These are phyloP conservation scores for Nephromyces sp. DNA, from an alignment of 169 alveolate species.

Conservation along the genomic window DNA sequence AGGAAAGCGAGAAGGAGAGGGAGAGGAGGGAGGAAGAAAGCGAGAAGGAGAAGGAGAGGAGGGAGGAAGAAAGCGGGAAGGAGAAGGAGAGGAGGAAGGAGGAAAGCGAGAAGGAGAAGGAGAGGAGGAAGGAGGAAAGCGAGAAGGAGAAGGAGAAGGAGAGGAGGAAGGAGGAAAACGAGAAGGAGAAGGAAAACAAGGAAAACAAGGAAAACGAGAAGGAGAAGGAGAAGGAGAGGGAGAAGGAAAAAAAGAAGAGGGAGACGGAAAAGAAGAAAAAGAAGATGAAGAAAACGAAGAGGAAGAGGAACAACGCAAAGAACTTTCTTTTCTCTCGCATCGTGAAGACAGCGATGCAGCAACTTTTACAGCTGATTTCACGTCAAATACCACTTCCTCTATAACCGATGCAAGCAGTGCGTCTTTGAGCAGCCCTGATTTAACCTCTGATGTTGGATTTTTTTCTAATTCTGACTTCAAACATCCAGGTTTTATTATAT, in stretches of 20 bases:
- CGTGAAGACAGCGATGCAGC: no score
- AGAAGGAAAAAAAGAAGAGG: neutral
- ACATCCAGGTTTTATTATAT: no score
- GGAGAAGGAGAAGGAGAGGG: slow-evolving; percentile 1
- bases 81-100: slow-evolving; percentile 9
- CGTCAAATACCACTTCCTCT: no score
- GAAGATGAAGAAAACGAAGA: neutral
- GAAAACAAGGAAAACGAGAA: neutral
- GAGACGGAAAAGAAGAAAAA: slow-evolving; percentile 1
- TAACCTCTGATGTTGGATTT: no score
- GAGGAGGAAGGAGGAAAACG: neutral
- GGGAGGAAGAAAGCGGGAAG: neutral
- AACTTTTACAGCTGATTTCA: no score
- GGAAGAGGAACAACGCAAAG: neutral
- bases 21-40: slow-evolving; percentile 10
- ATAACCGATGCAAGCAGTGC: no score
- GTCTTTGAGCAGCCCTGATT: no score
- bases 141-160: slow-evolving; percentile 1
- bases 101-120: neutral
- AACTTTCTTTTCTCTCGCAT: no score
- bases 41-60: neutral
- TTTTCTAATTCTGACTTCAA: no score
- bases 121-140: slow-evolving; percentile 3
- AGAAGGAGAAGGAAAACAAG: neutral
- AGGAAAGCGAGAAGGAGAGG: neutral